Evolutionary conservation across 1,284 basidiomycete species (phyloP), one percentile per base, ranked within the genome.

Genomic region (Thecaphora frezii): DNA sequence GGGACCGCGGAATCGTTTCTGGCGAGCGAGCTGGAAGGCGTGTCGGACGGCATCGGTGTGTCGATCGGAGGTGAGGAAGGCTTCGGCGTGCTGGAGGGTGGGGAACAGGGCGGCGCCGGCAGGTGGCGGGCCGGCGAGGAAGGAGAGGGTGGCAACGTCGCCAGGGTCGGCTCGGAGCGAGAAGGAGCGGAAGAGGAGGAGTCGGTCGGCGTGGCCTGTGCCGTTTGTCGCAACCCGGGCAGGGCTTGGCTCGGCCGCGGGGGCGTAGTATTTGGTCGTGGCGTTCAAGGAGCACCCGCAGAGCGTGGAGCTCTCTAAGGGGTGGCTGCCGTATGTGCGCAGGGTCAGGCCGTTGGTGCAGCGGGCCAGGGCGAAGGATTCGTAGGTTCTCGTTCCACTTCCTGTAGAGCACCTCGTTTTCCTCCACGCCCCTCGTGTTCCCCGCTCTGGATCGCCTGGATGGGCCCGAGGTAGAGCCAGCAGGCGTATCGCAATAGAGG

Each of bases 221-320:
- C n/a, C n/a, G n/a, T n/a, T n/a, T n/a, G n/a, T n/a, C n/a, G n/a
- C n/a, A n/a, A n/a, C n/a, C n/a, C n/a, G n/a, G n/a, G n/a, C n/a
- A n/a, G n/a, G 40, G 24, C 3, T 45, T 54, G 39, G 33, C 25
- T 21, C 51, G 51, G 33, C 33, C 33, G 8, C 10, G 12, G 13
- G 3, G 12, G 33, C 33, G 18, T 14, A 36, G 33, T 48, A 61
- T 7, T 46, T 76, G 42, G 62, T 55, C 0, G 48, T 69, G 23
- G 54, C 68, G 1, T 48, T 71, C 46, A 65, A 69, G 49, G 73
- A 76, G 48, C 40, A 48, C 19, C 48, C 56, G 5, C 47, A 50
- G n/a, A 73, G 71, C 41, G 69, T 73, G 48, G 39, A 18, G 21
- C 25, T 59, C 22, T 5, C 48, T 5, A 28, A 21, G 5, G 39